phyloP scores from a whole-genome alignment of 2,329 filamentous ascomycete genomes.

The Aspergillus sp. region DNA sequence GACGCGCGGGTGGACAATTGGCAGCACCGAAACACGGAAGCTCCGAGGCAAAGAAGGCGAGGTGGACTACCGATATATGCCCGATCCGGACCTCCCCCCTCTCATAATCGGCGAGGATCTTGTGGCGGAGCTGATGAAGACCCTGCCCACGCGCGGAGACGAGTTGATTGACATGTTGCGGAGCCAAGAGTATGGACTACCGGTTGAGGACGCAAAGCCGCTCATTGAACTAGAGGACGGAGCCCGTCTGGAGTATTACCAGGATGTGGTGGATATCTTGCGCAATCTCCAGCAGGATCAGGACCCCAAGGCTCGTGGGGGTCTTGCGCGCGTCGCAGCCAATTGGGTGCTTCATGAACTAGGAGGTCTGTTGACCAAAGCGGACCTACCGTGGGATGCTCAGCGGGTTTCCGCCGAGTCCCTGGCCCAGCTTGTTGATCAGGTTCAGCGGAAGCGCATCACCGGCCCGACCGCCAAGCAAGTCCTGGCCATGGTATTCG shows the following conservation, averaged over 20 bases:
- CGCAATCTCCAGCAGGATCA: constrained; percentile 25
- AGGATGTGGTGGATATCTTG: constrained; percentile 43
- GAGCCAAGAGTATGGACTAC: constrained; percentile 63
- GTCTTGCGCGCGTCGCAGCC: constrained; percentile 51
- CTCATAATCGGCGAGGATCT: constrained; percentile 72
- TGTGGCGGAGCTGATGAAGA: constrained; percentile 60
- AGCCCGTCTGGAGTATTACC: constrained; percentile 76
- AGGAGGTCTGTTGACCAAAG: constrained; percentile 60
- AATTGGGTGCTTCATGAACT: constrained; percentile 76
- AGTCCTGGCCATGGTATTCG: constrained; percentile 56
- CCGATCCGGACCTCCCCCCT: constrained; percentile 84
- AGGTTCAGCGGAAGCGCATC: constrained; percentile 45
- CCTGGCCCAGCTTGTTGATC: constrained; percentile 47
- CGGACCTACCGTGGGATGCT: constrained; percentile 46
- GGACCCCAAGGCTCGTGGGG: constrained; percentile 26
- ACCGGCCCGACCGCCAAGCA: constrained; percentile 60
- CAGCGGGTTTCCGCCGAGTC: constrained; percentile 40
- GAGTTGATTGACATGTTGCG: constrained; percentile 64
- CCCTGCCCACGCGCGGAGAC: constrained; percentile 72
- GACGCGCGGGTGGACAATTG: constrained; percentile 89
- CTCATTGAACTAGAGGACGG: constrained; percentile 76
- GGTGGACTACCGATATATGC: constrained; percentile 98
- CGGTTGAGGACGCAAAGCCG: constrained; percentile 78
- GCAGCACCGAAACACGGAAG: constrained; percentile 74
- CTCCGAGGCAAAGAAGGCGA: constrained; percentile 93